phyloP scores from a whole-genome alignment of 495 filamentous ascomycete genomes.

The Ramalina intermedia region DNA sequence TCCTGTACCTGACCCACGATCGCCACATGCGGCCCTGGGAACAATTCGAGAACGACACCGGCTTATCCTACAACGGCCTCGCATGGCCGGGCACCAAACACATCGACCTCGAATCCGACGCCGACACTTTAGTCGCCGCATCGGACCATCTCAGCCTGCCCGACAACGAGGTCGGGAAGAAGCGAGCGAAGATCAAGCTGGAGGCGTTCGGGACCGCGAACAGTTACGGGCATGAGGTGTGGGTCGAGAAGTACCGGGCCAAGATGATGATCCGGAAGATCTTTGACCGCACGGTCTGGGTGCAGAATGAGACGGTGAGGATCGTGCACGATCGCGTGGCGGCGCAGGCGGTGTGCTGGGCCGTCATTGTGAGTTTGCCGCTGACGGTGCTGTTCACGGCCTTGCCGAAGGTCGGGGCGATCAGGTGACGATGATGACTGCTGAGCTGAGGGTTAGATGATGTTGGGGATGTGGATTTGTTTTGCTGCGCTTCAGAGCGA shows the following conservation, averaged over 20 bases:
- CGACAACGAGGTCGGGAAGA: slow-evolving; percentile 4
- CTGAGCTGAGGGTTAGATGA: no score
- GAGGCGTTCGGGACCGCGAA: slow-evolving; percentile 42
- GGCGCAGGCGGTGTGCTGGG: slow-evolving; percentile 15
- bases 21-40: slow-evolving; percentile 66
- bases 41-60: slow-evolving; percentile 11
- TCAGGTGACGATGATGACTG: not conserved
- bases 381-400: slow-evolving; percentile 16
- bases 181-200: slow-evolving; percentile 12
- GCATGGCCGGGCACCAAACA: not conserved
- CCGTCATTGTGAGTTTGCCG: slow-evolving; percentile 12
- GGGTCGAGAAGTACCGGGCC: slow-evolving; percentile 49
- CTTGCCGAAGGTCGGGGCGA: slow-evolving; percentile 12
- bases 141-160: slow-evolving; percentile 9
- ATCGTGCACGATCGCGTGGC: slow-evolving; percentile 20
- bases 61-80: no score
- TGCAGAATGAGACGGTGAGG: slow-evolving; percentile 23
- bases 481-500: no score
- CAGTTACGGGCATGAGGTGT: slow-evolving; percentile 59
- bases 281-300: slow-evolving; percentile 58
- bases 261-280: slow-evolving; percentile 49
- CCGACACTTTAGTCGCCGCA: slow-evolving; percentile 3
- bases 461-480: no score
- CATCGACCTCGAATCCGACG: slow-evolving; percentile 5
- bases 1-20: slow-evolving; percentile 57